Conservation (phyloP, 441 rosid genomes). For the Kokia cookei region DNA sequence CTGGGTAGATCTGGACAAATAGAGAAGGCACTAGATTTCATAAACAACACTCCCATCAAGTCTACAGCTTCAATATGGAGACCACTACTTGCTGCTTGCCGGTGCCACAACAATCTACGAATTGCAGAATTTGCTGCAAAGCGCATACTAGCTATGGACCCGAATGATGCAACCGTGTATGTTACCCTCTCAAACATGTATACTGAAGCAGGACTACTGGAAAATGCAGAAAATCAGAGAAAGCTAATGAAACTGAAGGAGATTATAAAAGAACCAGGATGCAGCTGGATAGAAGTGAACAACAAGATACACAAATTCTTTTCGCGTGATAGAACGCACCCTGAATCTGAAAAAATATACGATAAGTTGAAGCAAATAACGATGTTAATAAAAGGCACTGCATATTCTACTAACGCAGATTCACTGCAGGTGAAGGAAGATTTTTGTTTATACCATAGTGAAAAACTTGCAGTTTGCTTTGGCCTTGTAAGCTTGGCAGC, state of each 20-base stretch:
- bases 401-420: background rate
- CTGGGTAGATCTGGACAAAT: slow-evolving; percentile 23
- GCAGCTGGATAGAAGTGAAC: slow-evolving; percentile 22
- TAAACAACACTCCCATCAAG: slow-evolving; percentile 13
- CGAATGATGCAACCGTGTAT: slow-evolving; percentile 15
- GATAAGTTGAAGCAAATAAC: slow-evolving; percentile 13
- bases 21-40: slow-evolving; percentile 15
- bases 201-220: slow-evolving; percentile 1
- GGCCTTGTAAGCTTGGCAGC: slow-evolving; percentile 20
- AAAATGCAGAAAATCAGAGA: slow-evolving; percentile 18
- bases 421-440: background rate
- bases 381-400: slow-evolving; percentile 7
- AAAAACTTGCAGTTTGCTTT: slow-evolving; percentile 25
- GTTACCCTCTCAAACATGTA: slow-evolving; percentile 21
- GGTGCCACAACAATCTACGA: slow-evolving; percentile 15
- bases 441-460: slow-evolving; percentile 18
- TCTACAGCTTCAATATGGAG: slow-evolving; percentile 21
- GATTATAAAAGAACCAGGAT: slow-evolving; percentile 17
- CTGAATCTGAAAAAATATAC: slow-evolving; percentile 6
- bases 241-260: slow-evolving; percentile 11
- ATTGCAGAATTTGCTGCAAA: slow-evolving; percentile 20
- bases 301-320: slow-evolving; percentile 21
- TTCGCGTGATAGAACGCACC: slow-evolving; percentile 6
- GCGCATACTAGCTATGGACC: slow-evolving; percentile 14
- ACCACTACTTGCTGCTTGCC: slow-evolving; percentile 23